Base-by-base conservation (phyloP, 2,329 filamentous ascomycete genomes). In the Monilinia fructicola region DNA sequence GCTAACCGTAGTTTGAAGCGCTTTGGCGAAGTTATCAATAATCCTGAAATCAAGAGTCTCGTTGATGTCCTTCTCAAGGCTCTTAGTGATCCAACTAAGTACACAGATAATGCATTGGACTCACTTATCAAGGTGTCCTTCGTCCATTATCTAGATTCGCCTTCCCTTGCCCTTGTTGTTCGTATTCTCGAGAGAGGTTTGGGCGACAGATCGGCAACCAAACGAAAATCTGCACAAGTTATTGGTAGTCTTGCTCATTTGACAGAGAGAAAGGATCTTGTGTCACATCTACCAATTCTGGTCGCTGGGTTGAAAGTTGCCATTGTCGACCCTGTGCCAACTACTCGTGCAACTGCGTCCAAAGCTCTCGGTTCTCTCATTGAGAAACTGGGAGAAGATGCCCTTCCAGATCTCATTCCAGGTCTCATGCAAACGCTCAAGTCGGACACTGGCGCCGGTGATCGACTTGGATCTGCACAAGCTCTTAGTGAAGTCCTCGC, bases 401-500 rank as follows among this genome's bases (percentile, higher is more conserved):
- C 95, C 54, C 83, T 99, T 72, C 96, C 95, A 54, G 95, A 99
- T 77, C 91, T 99, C 69, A 99, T 99, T 70, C 95, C 96, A 54
- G 93, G 92, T 70, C 88, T 99, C 69, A 99, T 99, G 96, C 86
- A 94, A 72, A 98, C 94, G 0, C 90, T 99, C 79, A 97, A 97
- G 78, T 96, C 95, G 38, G 95, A 99, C 73, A 96, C 93, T 59
- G 94, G 95, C 71, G 96, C 96, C 70, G 95, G 95, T 74, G 96
- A 99, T 78, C 88, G 96, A 77, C 85, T 99, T 73, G 95, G 95
- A 75, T 98, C 95, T 65, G 95, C 95, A 23, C 95, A 99, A 80
- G 95, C 95, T 60, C 89, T 99, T 71, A 93, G 91, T 77, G 95
- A 99, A 80, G 95, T 99, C 35, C 88, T 99, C 72, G 95, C 95